Percentiles rank a stretch among this genome's conserved stretches.
These are phyloP conservation scores for Solanum ossicruentum DNA, from an alignment of 257 asterid species.

Conservation along the genomic window DNA sequence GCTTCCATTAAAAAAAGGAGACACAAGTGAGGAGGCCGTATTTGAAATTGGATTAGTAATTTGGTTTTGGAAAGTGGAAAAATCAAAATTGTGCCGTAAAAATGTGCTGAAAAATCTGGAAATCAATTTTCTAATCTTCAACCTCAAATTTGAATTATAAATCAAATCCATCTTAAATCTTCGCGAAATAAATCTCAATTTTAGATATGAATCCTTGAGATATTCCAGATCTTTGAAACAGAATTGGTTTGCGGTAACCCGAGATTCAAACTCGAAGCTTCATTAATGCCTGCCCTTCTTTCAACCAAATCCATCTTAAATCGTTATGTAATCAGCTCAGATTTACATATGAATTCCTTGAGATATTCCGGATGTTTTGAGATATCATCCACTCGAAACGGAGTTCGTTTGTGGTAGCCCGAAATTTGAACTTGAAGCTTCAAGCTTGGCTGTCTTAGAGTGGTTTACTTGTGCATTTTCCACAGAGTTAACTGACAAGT, in stretches of 20 bases:
- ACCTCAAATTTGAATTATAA: background rate
- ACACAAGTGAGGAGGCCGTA: background rate
- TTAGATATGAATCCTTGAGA: background rate
- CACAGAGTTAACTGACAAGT: background rate
- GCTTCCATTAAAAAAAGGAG: background rate
- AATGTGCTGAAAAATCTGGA: background rate
- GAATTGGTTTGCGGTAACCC: too few species aligned
- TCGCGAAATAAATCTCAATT: background rate
- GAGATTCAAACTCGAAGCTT: too few species aligned
- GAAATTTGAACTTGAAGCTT: background rate
- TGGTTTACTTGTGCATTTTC: background rate
- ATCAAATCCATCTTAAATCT: background rate
- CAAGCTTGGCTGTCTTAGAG: background rate
- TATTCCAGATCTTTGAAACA: too few species aligned
- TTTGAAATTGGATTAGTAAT: background rate
- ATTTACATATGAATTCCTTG: background rate
- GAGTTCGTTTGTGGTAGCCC: background rate
- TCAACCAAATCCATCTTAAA: too few species aligned
- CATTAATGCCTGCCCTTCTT: too few species aligned
- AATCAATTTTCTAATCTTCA: background rate
- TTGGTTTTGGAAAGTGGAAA: background rate
- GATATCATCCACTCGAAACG: background rate
- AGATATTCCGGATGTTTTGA: background rate
- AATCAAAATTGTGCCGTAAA: background rate
- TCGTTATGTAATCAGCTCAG: too few species aligned